These are phyloP conservation scores for Crassisporium funariophilum DNA, from an alignment of 768 basidiomycete species.

Conservation along the genomic window DNA sequence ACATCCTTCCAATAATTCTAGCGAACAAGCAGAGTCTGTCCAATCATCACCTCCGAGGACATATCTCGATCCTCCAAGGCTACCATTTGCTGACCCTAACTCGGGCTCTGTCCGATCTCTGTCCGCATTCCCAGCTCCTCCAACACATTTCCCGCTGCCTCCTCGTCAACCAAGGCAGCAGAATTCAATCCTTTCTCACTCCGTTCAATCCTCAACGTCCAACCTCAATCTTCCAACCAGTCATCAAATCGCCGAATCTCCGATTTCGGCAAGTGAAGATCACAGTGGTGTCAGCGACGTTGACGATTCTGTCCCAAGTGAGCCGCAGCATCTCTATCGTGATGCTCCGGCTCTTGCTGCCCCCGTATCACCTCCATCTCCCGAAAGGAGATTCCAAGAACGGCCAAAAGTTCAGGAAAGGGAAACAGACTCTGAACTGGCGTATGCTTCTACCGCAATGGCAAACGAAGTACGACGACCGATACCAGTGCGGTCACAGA, in stretches of 20 bases:
- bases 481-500: constrained; percentile 18
- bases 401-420: constrained; percentile 5
- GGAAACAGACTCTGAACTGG: not conserved
- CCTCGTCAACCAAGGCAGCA: constrained; percentile 30
- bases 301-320: constrained; percentile 7
- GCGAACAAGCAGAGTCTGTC: constrained; percentile 2
- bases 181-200: constrained; percentile 20
- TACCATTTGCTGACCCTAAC: constrained; percentile 39
- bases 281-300: constrained; percentile 2
- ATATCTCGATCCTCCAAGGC: constrained; percentile 38
- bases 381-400: constrained; percentile 12
- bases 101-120: constrained; percentile 66
- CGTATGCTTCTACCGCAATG: not conserved
- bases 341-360: constrained; percentile 2
- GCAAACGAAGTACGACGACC: constrained; percentile 14
- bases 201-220: constrained; percentile 14
- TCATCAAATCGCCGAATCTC: constrained; percentile 21
- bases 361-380: constrained; percentile 8
- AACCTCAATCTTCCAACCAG: constrained; percentile 21
- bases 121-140: constrained; percentile 74
- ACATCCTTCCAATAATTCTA: constrained; percentile 1
- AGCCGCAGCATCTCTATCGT: constrained; percentile 6
- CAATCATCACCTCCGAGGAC: constrained; percentile 21
- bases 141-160: constrained; percentile 70
- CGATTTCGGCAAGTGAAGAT: constrained; percentile 22